phyloP scores from a whole-genome alignment of 805 yeast species.

The Metschnikowia vanudenii region DNA sequence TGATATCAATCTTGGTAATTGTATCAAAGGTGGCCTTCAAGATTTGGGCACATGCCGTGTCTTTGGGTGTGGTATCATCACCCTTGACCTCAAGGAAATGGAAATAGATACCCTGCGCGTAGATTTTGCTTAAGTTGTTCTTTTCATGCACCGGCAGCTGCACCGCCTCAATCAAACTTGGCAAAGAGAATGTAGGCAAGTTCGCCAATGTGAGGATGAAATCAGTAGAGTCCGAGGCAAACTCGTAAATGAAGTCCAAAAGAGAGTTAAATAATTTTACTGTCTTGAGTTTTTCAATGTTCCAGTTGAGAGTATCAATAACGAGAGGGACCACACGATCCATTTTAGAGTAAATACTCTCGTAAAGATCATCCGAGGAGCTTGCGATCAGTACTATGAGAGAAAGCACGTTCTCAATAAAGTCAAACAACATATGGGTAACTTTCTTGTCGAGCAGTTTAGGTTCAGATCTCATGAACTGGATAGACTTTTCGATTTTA shows the following conservation, averaged over 20 bases:
- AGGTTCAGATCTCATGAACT: conserved; percentile 32
- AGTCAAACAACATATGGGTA: conserved; percentile 54
- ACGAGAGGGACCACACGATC: conserved; percentile 41
- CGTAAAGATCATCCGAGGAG: conserved; percentile 51
- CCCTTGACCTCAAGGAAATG: conserved; percentile 37
- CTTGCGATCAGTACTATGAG: conserved; percentile 64
- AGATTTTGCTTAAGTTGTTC: conserved; percentile 33
- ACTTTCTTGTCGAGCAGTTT: conserved; percentile 22
- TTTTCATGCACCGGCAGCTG: conserved; percentile 16
- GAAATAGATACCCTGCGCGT: conserved; percentile 43
- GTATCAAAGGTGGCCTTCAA: conserved; percentile 24
- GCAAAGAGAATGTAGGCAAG: conserved; percentile 19
- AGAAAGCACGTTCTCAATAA: conserved; percentile 70
- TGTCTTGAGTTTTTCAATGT: conserved; percentile 35
- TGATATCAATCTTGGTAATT: conserved; percentile 30
- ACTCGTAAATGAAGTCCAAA: conserved; percentile 58
- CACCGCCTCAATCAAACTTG: conserved; percentile 19
- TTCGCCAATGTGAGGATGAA: conserved; percentile 40
- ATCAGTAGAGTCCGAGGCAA: conserved; percentile 56
- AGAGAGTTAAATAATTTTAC: conserved; percentile 49
- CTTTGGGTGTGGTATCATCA: conserved; percentile 16
- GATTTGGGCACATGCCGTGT: conserved; percentile 20
- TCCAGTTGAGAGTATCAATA: conserved; percentile 35
- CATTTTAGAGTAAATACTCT: conserved; percentile 46
- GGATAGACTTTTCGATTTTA: conserved; percentile 51